These are phyloP conservation scores for Dentipellis fragilis DNA, from an alignment of 768 basidiomycete genomes.

Conservation along the genomic window DNA sequence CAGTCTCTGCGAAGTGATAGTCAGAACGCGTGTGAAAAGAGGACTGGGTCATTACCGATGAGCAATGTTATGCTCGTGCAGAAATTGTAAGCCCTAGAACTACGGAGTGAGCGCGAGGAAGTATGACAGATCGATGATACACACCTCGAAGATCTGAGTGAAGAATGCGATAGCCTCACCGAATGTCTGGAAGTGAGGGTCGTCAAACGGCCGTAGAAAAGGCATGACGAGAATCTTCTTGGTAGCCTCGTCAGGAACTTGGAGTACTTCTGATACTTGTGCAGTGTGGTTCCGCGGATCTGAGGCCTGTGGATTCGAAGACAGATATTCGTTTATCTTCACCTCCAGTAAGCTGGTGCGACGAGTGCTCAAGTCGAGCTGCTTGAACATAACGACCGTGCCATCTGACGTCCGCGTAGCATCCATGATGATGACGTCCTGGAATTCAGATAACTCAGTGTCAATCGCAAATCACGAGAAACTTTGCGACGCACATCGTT, in stretches of 20 bases:
- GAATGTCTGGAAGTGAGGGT: slow-evolving; percentile 18
- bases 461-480: no score
- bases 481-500: no score
- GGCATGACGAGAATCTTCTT: slow-evolving; percentile 21
- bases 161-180: slow-evolving; percentile 23
- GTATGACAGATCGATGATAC: background rate
- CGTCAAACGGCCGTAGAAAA: slow-evolving; percentile 13
- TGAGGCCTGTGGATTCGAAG: background rate
- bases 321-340: background rate
- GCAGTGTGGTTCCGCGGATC: slow-evolving; percentile 6
- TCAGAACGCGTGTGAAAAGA: no score
- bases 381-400: no score
- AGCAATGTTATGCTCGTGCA: slow-evolving; percentile 8
- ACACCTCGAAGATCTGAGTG: slow-evolving; percentile 23
- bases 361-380: no score
- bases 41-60: slow-evolving; percentile 1
- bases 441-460: no score
- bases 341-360: slow-evolving; percentile 1
- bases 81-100: slow-evolving; percentile 8
- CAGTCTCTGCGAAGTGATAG: slow-evolving; percentile 3
- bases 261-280: background rate
- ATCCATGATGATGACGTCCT: no score
- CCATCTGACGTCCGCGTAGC: no score
- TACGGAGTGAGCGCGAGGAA: background rate
- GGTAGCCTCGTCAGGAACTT: slow-evolving; percentile 11